Conservation (phyloP, 2,329 filamentous ascomycete genomes). For the Raffaelea deltoideospora region DNA sequence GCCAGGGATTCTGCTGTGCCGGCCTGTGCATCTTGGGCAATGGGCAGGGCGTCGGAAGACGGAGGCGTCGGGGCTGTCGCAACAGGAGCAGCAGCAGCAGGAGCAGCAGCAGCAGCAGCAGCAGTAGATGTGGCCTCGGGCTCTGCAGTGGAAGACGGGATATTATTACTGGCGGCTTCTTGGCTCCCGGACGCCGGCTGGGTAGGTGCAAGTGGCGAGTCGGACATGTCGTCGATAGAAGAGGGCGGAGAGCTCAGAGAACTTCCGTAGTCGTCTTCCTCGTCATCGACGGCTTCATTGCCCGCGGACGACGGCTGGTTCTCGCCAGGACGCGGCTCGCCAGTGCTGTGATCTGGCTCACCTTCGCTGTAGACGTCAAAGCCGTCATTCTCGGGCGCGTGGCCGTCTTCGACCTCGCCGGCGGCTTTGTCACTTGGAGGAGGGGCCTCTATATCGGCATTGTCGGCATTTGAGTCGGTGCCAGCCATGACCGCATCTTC, state of each 20-base stretch:
- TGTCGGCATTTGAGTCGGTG: too few relatives aligned
- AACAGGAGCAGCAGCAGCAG: background rate
- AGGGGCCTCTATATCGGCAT: conserved; percentile 5
- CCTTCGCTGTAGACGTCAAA: conserved; percentile 30
- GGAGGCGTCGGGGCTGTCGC: background rate
- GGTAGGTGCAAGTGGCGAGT: background rate
- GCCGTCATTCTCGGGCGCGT: conserved; percentile 28
- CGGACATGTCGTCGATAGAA: background rate
- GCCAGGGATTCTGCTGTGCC: background rate
- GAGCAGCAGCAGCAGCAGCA: background rate
- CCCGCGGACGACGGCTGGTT: too few relatives aligned
- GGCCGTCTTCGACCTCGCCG: conserved; percentile 18
- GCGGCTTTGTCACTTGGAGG: too few relatives aligned
- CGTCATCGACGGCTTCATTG: conserved; percentile 1
- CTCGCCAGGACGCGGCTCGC: conserved; percentile 1
- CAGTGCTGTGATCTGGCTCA: conserved; percentile 8
- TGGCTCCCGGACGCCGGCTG: background rate
- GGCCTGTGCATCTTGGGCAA: too few relatives aligned
- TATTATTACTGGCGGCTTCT: background rate
- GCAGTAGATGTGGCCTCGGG: background rate
- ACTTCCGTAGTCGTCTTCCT: conserved; percentile 1
- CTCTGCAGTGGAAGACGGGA: background rate
- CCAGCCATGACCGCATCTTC: too few relatives aligned
- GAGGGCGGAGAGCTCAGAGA: conserved; percentile 4
- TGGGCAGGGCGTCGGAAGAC: background rate